Conservation (phyloP, 768 basidiomycete genomes). For the Tylopilus felleus region DNA sequence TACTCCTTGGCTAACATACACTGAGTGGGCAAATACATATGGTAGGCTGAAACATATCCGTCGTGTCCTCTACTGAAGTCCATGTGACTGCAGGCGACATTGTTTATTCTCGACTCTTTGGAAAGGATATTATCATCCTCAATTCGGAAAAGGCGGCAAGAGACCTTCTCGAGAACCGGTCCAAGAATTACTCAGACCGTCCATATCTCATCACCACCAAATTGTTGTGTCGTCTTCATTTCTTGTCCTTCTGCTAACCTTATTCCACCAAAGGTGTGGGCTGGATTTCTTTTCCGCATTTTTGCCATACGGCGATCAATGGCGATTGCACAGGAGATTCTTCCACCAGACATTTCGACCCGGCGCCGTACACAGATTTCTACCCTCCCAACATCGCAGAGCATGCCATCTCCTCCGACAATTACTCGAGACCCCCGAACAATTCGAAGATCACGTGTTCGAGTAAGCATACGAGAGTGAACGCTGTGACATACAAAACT, state of each 20-base stretch:
- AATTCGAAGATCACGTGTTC: neutral
- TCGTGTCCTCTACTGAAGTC: constrained; percentile 13
- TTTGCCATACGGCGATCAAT: neutral
- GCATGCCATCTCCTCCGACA: neutral
- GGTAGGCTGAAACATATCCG: neutral
- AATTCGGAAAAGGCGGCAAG: constrained; percentile 4
- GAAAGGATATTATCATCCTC: constrained; percentile 40
- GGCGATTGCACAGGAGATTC: neutral
- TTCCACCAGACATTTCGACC: neutral
- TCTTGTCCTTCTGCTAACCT: too few species aligned
- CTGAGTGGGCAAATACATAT: constrained; percentile 8
- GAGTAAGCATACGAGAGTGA: neutral
- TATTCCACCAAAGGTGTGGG: constrained; percentile 15
- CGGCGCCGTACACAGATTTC: neutral
- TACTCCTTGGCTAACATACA: constrained; percentile 11
- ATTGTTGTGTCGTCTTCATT: neutral
- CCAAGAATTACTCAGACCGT: constrained; percentile 46
- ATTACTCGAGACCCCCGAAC: neutral
- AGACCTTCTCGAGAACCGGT: constrained; percentile 35
- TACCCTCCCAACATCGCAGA: neutral
- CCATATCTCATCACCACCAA: constrained; percentile 30
- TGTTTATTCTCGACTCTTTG: constrained; percentile 35
- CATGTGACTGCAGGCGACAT: constrained; percentile 4
- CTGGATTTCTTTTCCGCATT: neutral
- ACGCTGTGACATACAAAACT: neutral